Evolutionary conservation across 208 protist genomes (phyloP), one percentile per base, ranked within the genome.

Genomic region (Phytomonas francai): DNA sequence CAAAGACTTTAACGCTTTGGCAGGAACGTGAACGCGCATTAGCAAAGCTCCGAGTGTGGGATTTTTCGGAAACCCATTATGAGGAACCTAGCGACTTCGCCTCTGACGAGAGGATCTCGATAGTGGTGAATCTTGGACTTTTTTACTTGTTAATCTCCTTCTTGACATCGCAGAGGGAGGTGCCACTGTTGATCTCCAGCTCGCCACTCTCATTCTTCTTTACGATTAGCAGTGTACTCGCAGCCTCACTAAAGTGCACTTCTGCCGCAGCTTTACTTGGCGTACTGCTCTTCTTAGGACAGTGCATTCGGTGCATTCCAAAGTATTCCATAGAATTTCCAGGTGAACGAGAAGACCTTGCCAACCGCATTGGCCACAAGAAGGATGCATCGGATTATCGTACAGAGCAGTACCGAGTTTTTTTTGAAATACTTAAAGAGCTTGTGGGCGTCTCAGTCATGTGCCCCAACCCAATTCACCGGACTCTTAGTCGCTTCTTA

Each of bases 351-450:
- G 7, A 7, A 49, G 49, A 22, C 25, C 29, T 33, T 0, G n/a
- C 31, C 0, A 27, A 54, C 29, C 9, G 3, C 4, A 0, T 28
- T 6, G 4, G 33, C 9, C 8, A 49, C 30, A 0, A 7, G 25
- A 14, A 7, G 7, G 22, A 45, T 9, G 7, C 12, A 11, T 19
- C 6, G 14, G 32, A 27, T 9, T 45, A 42, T 19, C 59, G 19
- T 32, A 76, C 76, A 3, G 76, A 63, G 45, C 80, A 67, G 39
- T 93, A 87, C 72, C 74, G 79, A 29, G 63, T 65, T 0, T 54
- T 87, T 8, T 93, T 93, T 74, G 77, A 77, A 14, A 14, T 91
- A 7, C 61, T 74, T 5, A 89, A 84, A 67, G 73, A 77, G 30
- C 68, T 93, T 6, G 62, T 93, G 8, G 81, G 39, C 0, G 56